These are phyloP conservation scores for Lactarius trivialis DNA, from an alignment of 768 basidiomycete genomes.

Conservation along the genomic window DNA sequence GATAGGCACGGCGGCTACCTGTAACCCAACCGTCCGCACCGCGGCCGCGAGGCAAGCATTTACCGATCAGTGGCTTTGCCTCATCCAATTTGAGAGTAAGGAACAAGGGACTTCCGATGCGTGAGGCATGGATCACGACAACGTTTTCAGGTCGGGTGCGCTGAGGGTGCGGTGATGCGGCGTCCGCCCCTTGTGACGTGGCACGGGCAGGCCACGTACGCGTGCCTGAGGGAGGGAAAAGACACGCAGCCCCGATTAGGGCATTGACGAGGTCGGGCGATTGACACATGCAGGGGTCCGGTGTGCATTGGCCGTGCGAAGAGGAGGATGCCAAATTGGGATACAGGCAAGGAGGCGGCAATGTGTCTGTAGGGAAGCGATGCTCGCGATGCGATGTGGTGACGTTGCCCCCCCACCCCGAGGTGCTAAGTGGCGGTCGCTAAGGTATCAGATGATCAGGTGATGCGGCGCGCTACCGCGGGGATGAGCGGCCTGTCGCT, in stretches of 20 bases:
- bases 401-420: constrained; percentile 7
- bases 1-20: constrained; percentile 17
- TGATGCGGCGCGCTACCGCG: constrained; percentile 11
- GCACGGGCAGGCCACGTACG: constrained; percentile 11
- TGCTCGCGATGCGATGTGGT: constrained; percentile 16
- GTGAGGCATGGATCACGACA: constrained; percentile 11
- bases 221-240: constrained; percentile 8
- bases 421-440: constrained; percentile 14
- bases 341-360: constrained; percentile 12
- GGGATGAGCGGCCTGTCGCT: constrained; percentile 2
- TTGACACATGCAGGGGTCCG: constrained; percentile 9
- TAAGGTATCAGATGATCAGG: constrained; percentile 16
- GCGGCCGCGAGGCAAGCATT: constrained; percentile 18
- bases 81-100: background rate
- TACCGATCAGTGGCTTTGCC: constrained; percentile 19
- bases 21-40: constrained; percentile 19
- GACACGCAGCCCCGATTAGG: constrained; percentile 7
- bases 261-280: background rate
- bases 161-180: constrained; percentile 22
- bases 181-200: constrained; percentile 17
- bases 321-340: background rate
- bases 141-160: constrained; percentile 19
- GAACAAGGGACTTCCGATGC: constrained; percentile 17
- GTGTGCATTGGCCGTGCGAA: background rate
- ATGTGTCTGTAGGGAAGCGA: constrained; percentile 18